Evolutionary conservation across 176 grass and related monocot genomes (phyloP).

Genomic region (Avena sativa): DNA sequence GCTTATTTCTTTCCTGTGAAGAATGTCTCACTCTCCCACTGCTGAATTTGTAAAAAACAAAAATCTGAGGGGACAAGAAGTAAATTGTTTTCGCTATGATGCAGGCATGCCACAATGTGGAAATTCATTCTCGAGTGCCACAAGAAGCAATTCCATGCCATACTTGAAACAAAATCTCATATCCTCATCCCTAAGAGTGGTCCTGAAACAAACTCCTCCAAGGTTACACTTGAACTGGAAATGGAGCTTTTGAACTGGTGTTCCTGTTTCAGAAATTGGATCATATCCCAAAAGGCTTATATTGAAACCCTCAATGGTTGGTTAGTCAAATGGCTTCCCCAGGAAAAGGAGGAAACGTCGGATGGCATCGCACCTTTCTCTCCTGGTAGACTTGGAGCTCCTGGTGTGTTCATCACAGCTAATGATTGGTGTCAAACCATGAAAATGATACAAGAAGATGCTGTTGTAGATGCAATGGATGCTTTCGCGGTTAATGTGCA

Average conservation of each 20-base stretch:
- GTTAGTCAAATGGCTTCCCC: slow-evolving; percentile 87
- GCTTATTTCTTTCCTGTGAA: neutral
- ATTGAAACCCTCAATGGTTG: slow-evolving; percentile 77
- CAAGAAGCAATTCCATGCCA: slow-evolving; percentile 72
- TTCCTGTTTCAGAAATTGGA: slow-evolving; percentile 84
- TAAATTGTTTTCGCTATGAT: slow-evolving; percentile 40
- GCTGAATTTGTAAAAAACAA: neutral
- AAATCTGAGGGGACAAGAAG: neutral
- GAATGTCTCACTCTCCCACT: neutral
- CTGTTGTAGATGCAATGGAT: slow-evolving; percentile 63
- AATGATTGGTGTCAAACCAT: slow-evolving; percentile 78
- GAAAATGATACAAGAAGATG: slow-evolving; percentile 64
- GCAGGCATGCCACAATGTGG: slow-evolving; percentile 88
- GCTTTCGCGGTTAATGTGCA: slow-evolving; percentile 71
- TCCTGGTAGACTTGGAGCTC: slow-evolving; percentile 69
- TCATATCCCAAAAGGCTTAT: slow-evolving; percentile 72
- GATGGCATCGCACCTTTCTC: slow-evolving; percentile 67
- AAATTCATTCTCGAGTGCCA: slow-evolving; percentile 79
- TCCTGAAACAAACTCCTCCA: slow-evolving; percentile 52
- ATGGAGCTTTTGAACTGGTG: slow-evolving; percentile 87
- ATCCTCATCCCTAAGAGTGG: slow-evolving; percentile 63
- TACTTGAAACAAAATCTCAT: slow-evolving; percentile 76
- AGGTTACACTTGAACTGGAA: slow-evolving; percentile 72
- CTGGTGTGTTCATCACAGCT: slow-evolving; percentile 71
- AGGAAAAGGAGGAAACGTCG: slow-evolving; percentile 75